Evolutionary conservation across 768 basidiomycete genomes (phyloP).

Genomic region (Boletus speciosus): DNA sequence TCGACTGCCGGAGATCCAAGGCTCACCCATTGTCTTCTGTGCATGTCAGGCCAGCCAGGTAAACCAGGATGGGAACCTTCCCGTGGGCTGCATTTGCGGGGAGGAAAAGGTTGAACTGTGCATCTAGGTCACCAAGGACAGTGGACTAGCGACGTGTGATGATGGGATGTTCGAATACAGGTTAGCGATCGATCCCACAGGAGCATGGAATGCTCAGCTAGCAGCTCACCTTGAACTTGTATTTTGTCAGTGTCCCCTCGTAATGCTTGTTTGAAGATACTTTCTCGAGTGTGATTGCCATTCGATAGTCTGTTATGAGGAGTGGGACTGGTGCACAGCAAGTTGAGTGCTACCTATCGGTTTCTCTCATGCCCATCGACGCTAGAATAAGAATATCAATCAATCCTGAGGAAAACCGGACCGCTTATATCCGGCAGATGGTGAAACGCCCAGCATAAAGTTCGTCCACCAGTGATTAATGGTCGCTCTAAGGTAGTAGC

Average conservation of each 20-base stretch:
- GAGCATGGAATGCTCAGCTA: neutral
- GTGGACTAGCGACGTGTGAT: slow-evolving; percentile 47
- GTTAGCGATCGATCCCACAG: neutral
- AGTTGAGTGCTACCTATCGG: neutral
- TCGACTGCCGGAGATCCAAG: neutral
- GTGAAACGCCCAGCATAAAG: no score
- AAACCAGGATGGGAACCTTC: slow-evolving; percentile 72
- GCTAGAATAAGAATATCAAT: slow-evolving; percentile 7
- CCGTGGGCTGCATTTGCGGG: slow-evolving; percentile 57
- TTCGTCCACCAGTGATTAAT: neutral
- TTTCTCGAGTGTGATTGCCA: slow-evolving; percentile 49
- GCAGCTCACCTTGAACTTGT: slow-evolving; percentile 68
- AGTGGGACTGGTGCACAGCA: neutral
- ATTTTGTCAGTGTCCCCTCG: slow-evolving; percentile 79
- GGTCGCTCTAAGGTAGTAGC: slow-evolving; percentile 7
- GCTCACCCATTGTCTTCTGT: slow-evolving; percentile 90
- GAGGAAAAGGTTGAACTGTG: slow-evolving; percentile 88
- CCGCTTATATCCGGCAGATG: neutral
- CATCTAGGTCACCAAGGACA: slow-evolving; percentile 61
- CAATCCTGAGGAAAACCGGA: neutral
- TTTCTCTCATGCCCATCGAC: neutral
- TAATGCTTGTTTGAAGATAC: slow-evolving; percentile 77
- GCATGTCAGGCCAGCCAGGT: slow-evolving; percentile 86
- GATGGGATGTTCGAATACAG: neutral
- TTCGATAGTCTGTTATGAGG: slow-evolving; percentile 1